Evolutionary conservation across 2,329 filamentous ascomycete genomes (phyloP).

Genomic region (Cladosporium velox): DNA sequence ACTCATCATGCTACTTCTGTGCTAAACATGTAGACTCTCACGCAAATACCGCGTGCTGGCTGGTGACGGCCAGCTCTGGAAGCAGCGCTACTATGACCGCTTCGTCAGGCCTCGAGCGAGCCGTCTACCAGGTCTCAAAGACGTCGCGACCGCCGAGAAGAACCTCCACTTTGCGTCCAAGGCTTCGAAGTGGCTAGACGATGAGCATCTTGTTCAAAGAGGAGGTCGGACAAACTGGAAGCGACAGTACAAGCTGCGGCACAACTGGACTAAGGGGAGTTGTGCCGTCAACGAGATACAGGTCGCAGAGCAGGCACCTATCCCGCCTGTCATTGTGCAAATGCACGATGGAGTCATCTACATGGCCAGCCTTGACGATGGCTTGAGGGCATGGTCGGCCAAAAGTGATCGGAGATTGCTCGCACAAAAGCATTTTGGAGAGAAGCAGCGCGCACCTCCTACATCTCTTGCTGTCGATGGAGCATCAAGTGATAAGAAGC

Average conservation of each 20-base stretch:
- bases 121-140: slow-evolving; percentile 68
- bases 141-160: slow-evolving; percentile 36
- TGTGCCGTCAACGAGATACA: slow-evolving; percentile 79
- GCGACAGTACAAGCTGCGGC: slow-evolving; percentile 78
- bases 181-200: slow-evolving; percentile 62
- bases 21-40: slow-evolving; percentile 64
- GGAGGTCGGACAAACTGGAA: slow-evolving; percentile 73
- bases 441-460: slow-evolving; percentile 43
- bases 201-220: slow-evolving; percentile 57
- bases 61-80: slow-evolving; percentile 87
- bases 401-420: slow-evolving; percentile 61
- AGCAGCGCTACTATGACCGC: slow-evolving; percentile 79
- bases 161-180: slow-evolving; percentile 56
- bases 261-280: slow-evolving; percentile 86
- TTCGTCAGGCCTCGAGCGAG: slow-evolving; percentile 82
- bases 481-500: slow-evolving; percentile 32
- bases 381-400: slow-evolving; percentile 77
- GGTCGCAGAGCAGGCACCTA: slow-evolving; percentile 54
- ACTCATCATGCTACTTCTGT: slow-evolving; percentile 20
- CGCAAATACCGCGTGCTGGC: slow-evolving; percentile 71
- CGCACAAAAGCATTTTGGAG: slow-evolving; percentile 46
- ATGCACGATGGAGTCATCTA: slow-evolving; percentile 75
- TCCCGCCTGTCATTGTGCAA: slow-evolving; percentile 70
- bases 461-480: slow-evolving; percentile 67
- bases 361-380: slow-evolving; percentile 69